Evolutionary conservation across 1,139 yeast species (phyloP).

Genomic region (Pichia sp.): DNA sequence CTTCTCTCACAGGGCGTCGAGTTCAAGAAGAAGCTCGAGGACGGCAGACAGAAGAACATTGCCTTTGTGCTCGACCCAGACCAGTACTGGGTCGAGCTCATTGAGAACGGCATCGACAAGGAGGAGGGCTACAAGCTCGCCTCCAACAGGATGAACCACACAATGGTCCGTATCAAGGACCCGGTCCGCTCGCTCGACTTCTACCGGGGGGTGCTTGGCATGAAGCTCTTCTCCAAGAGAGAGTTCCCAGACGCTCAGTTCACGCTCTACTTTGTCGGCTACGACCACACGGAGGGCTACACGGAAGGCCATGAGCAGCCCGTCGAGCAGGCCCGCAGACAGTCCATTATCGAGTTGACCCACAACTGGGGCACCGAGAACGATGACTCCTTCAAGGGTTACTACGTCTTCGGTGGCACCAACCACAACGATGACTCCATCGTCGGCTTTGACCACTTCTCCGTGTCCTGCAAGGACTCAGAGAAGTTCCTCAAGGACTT

Average conservation of each 20-base stretch:
- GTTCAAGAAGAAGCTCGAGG: slow-evolving; percentile 77
- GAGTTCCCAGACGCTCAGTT: slow-evolving; percentile 69
- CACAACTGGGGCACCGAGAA: slow-evolving; percentile 93
- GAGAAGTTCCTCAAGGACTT: slow-evolving; percentile 42
- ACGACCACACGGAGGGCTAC: slow-evolving; percentile 38
- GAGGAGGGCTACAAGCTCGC: slow-evolving; percentile 38
- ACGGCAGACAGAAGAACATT: slow-evolving; percentile 88
- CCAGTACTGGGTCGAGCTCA: slow-evolving; percentile 93
- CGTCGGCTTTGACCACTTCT: slow-evolving; percentile 84
- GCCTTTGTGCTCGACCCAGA: slow-evolving; percentile 95
- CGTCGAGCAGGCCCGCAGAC: slow-evolving; percentile 40
- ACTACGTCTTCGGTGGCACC: slow-evolving; percentile 54
- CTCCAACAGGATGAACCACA: slow-evolving; percentile 71
- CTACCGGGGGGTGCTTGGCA: slow-evolving; percentile 73
- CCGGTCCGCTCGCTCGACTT: slow-evolving; percentile 70
- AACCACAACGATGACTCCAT: slow-evolving; percentile 65
- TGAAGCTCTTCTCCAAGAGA: slow-evolving; percentile 58
- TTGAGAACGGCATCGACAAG: slow-evolving; percentile 53
- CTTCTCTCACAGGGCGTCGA: slow-evolving; percentile 58
- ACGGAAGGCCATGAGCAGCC: slow-evolving; percentile 35
- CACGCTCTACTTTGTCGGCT: slow-evolving; percentile 81
- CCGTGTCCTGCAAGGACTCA: slow-evolving; percentile 69
- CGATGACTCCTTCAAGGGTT: slow-evolving; percentile 62
- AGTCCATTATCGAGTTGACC: slow-evolving; percentile 80
- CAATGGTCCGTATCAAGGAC: slow-evolving; percentile 91